These are phyloP conservation scores for Scutellaria baicalensis DNA, from an alignment of 257 asterid genomes.

Conservation along the genomic window DNA sequence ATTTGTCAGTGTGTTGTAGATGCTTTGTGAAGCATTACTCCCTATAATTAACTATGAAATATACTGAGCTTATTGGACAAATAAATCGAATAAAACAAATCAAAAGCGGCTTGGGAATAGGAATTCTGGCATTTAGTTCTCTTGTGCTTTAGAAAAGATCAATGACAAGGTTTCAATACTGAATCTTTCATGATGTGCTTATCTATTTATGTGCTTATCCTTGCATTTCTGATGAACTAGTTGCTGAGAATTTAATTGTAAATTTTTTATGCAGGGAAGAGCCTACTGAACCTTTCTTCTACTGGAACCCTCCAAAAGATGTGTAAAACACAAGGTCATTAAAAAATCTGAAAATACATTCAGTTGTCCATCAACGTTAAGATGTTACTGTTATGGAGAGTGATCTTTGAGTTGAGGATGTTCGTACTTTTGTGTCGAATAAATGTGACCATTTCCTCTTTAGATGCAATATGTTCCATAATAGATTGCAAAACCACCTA, in stretches of 20 bases:
- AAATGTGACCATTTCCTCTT: constrained; percentile 3
- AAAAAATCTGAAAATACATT: not conserved
- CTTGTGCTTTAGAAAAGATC: not conserved
- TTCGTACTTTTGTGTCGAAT: constrained; percentile 4
- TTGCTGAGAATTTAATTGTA: not conserved
- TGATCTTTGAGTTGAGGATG: not conserved
- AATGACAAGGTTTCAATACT: not conserved
- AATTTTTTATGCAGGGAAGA: constrained; percentile 68
- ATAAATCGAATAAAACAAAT: too few species aligned
- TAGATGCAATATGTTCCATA: not conserved
- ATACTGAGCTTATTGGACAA: not conserved
- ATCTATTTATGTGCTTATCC: not conserved
- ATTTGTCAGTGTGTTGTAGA: not conserved
- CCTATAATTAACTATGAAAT: too few species aligned
- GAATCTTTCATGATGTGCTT: not conserved
- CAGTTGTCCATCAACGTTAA: not conserved
- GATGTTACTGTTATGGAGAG: not conserved
- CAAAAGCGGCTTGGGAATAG: not conserved
- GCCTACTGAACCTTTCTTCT: constrained; percentile 81
- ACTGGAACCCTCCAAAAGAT: constrained; percentile 86
- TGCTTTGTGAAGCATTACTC: not conserved
- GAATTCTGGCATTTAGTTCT: not conserved
- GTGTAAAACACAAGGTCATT: constrained; percentile 19
- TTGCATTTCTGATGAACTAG: not conserved
- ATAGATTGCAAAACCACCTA: not conserved